phyloP scores from a whole-genome alignment of 306 rosid genomes.

The Inga leiocalycina region DNA sequence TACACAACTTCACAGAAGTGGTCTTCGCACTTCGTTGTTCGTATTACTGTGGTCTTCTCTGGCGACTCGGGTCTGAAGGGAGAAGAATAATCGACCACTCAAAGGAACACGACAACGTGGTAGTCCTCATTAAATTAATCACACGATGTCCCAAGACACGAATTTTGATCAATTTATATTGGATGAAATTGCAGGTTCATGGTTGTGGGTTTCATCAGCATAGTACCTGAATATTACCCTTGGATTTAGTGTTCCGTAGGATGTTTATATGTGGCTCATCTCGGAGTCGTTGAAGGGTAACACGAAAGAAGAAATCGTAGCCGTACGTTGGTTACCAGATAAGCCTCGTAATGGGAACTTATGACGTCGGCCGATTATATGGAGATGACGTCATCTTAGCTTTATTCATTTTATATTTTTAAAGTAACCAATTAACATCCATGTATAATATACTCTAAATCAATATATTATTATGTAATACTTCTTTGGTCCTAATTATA shows the following conservation, averaged over 20 bases:
- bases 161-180: not conserved
- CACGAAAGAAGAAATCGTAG: constrained; percentile 25
- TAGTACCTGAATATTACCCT: not conserved
- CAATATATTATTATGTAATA: not conserved
- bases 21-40: constrained; percentile 23
- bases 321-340: constrained; percentile 40
- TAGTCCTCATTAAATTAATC: not conserved
- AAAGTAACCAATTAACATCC: not conserved
- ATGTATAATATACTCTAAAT: too few species aligned
- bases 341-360: not conserved
- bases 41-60: constrained; percentile 45
- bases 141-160: not conserved
- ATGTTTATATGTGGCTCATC: not conserved
- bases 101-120: constrained; percentile 12
- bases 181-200: not conserved
- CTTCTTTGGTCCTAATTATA: too few species aligned
- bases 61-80: constrained; percentile 47
- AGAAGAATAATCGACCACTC: constrained; percentile 30
- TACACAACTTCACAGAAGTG: constrained; percentile 20
- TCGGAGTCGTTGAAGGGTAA: constrained; percentile 7
- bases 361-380: constrained; percentile 31
- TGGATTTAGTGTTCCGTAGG: not conserved
- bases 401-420: not conserved
- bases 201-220: not conserved
- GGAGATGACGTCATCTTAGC: constrained; percentile 22